Conservation (phyloP, 1,139 yeast genomes). For the Entelexis paramagnoliae region DNA sequence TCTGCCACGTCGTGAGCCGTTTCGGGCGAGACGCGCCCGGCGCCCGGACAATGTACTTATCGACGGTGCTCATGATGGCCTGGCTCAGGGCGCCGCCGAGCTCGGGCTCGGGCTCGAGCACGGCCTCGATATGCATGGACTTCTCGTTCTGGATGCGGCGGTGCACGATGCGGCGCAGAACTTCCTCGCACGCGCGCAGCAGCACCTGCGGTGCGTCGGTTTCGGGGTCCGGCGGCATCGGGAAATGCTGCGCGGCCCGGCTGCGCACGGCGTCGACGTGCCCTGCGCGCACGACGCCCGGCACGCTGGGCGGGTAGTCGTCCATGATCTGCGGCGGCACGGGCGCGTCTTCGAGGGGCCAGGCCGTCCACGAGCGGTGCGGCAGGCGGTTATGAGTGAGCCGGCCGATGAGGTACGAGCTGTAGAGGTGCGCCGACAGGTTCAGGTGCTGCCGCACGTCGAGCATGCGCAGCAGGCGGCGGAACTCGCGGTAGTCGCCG, state of each 20-base stretch:
- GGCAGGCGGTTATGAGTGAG: slow-evolving; percentile 8
- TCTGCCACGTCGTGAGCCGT: slow-evolving; percentile 6
- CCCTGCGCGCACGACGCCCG: neutral
- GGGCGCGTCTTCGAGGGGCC: slow-evolving; percentile 22
- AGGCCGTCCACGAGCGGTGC: slow-evolving; percentile 16
- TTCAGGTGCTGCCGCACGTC: slow-evolving; percentile 26
- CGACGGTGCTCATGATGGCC: slow-evolving; percentile 10
- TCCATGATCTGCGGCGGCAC: slow-evolving; percentile 15
- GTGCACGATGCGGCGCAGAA: slow-evolving; percentile 14
- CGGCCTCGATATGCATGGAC: slow-evolving; percentile 16
- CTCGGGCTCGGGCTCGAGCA: slow-evolving; percentile 19
- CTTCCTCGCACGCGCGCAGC: slow-evolving; percentile 16
- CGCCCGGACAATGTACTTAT: slow-evolving; percentile 9
- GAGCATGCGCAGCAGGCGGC: slow-evolving; percentile 21
- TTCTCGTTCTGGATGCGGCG: slow-evolving; percentile 15
- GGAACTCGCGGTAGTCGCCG: slow-evolving; percentile 2
- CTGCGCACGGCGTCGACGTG: neutral
- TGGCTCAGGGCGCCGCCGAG: slow-evolving; percentile 9
- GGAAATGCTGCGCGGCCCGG: neutral
- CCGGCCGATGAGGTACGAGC: slow-evolving; percentile 23
- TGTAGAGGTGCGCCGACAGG: slow-evolving; percentile 28
- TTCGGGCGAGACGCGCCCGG: neutral
- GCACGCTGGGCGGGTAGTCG: slow-evolving; percentile 3
- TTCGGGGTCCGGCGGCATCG: slow-evolving; percentile 1
- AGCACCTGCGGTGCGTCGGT: slow-evolving; percentile 11